Evolutionary conservation across 208 protist genomes (phyloP), one percentile per base, ranked within the genome.

Genomic region (Leishmania gerbilli): DNA sequence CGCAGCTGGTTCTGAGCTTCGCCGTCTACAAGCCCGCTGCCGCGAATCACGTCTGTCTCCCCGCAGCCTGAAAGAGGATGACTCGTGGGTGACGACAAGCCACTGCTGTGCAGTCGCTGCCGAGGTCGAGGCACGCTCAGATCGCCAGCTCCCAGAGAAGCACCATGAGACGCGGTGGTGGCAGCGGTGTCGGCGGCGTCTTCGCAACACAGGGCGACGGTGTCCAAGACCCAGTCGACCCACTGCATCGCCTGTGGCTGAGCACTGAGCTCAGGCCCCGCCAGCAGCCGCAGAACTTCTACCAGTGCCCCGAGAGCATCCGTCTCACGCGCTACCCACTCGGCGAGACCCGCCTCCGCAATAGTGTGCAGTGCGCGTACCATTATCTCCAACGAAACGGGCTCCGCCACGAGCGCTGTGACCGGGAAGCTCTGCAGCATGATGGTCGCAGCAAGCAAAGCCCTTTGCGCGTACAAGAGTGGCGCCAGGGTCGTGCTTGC

Each of bases 251-350:
- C 31, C 83, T 89, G 74, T 79, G 84, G 21, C 56, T 76, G 45
- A 68, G 77, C 27, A 88, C 72, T 2, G 27, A 83, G 62, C 58
- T 82, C 81, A 40, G 85, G 58, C 42, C 80, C 74, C 27, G 87
- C 82, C 76, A 90, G 84, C 69, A 87, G 58, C 31, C 17, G 55
- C 24, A 92, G 68, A 42, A 92, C 1, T 51, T 89, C 79, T 21
- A 92, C 76, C 55, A 95, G 71, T 56, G 84, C 87, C 56, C 90
- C 84, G 49, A 93, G 65, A 37, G 89, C 47, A 11, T 55, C 27
- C 24, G 71, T 37, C 76, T 95, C 92, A 55, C 82, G 87, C 62
- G 82, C 81, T 19, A 95, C 27, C 79, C 87, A 79, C 37, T 79
- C 74, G 17, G 87, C 86, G 62, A 93, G 67, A 1, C 78, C 79